Percentiles rank a stretch among this genome's conserved stretches.
These are phyloP conservation scores for Paramecium sexaurelia DNA, from an alignment of 73 alveolate species.

Conservation along the genomic window DNA sequence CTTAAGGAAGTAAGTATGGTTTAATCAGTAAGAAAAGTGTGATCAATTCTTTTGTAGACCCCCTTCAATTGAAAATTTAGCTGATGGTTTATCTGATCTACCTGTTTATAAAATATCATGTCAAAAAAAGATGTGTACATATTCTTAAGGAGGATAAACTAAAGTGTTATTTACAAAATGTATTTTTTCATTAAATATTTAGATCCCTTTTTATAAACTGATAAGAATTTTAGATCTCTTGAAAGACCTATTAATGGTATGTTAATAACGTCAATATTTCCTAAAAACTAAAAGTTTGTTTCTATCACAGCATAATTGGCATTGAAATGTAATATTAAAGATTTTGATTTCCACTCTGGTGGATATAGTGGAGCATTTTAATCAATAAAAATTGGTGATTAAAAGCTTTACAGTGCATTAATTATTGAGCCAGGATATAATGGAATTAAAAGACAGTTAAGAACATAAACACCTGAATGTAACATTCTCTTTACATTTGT, in stretches of 20 bases:
- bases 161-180: not conserved
- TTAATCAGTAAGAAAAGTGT: conserved; percentile 10
- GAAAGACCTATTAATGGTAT: not conserved
- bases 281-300: not conserved
- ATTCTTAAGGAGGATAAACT: not conserved
- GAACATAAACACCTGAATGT: conserved; percentile 47
- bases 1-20: conserved; percentile 2
- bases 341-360: not conserved
- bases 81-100: not conserved
- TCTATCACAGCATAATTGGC: conserved; percentile 25
- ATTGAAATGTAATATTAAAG: conserved; percentile 8
- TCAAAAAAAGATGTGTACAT: not conserved
- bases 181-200: not conserved
- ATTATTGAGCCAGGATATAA: conserved; percentile 47
- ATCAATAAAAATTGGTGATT: conserved; percentile 11
- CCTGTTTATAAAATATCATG: not conserved
- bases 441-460: conserved; percentile 18
- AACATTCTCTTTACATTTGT: not conserved
- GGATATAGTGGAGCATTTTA: conserved; percentile 53
- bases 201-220: conserved; percentile 12
- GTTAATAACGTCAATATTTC: not conserved
- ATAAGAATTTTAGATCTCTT: not conserved
- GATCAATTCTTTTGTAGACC: conserved; percentile 29
- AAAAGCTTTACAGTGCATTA: conserved; percentile 23
- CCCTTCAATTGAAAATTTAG: not conserved